Percentiles rank a stretch among this genome's conserved stretches.
Conservation (phyloP, 2,329 filamentous ascomycete species). For the Knufia petricola region DNA sequence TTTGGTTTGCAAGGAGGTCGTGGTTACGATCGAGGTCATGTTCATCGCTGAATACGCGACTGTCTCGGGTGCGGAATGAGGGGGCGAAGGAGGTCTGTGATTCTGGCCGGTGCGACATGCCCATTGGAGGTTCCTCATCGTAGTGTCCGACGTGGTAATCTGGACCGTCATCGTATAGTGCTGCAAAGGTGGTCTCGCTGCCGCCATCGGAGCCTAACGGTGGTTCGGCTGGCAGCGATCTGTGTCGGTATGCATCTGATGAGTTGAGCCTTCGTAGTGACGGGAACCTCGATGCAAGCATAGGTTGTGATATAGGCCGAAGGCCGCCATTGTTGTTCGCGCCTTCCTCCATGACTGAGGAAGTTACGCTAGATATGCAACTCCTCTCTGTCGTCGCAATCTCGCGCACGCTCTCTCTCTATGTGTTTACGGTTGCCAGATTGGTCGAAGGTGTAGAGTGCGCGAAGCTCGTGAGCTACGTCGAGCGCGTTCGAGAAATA, state of each 20-base stretch:
- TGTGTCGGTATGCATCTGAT: slow-evolving; percentile 21
- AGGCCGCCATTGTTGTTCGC: slow-evolving; percentile 17
- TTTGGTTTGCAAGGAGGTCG: slow-evolving; percentile 23
- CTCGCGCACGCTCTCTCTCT: slow-evolving; percentile 9
- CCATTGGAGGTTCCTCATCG: slow-evolving; percentile 20
- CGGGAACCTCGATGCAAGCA: slow-evolving; percentile 22
- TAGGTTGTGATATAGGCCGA: slow-evolving; percentile 20
- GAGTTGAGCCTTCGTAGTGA: slow-evolving; percentile 22
- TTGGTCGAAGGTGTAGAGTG: neutral
- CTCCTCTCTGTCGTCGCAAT: slow-evolving; percentile 1
- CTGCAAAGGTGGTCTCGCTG: slow-evolving; percentile 23
- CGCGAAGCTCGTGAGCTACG: slow-evolving; percentile 2
- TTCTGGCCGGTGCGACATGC: slow-evolving; percentile 16
- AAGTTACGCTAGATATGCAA: slow-evolving; percentile 4
- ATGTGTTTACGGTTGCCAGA: neutral
- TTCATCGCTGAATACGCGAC: slow-evolving; percentile 19
- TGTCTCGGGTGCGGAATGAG: slow-evolving; percentile 22
- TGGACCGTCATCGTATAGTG: slow-evolving; percentile 23
- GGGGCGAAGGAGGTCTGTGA: slow-evolving; percentile 22
- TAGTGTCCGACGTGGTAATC: slow-evolving; percentile 24
- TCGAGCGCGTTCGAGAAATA: neutral
- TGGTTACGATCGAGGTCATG: slow-evolving; percentile 19
- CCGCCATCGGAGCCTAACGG: slow-evolving; percentile 21
- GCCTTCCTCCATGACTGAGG: slow-evolving; percentile 15
- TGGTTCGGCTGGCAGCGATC: slow-evolving; percentile 21